Conservation (phyloP, 1,284 basidiomycete species). For the Rhodotorula sp. region DNA sequence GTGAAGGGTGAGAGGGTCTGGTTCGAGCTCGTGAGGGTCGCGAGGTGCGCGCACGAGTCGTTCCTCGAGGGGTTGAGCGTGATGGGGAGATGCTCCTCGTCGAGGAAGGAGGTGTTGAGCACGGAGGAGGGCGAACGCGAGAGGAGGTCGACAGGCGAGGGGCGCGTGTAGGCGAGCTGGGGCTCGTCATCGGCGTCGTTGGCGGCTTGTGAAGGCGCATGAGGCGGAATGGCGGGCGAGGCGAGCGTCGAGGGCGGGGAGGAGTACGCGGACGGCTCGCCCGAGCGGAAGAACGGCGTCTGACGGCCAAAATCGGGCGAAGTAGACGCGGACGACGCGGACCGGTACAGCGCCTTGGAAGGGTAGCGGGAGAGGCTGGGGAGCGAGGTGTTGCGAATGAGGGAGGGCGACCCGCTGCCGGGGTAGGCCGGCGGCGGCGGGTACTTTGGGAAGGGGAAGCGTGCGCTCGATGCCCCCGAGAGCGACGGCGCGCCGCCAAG, state of each 20-base stretch:
- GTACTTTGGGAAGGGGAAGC: conserved; percentile 34
- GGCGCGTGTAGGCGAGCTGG: conserved; percentile 24
- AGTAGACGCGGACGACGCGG: conserved; percentile 4
- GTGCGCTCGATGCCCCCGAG: conserved; percentile 29
- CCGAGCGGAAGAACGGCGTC: conserved; percentile 18
- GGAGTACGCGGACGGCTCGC: conserved; percentile 14
- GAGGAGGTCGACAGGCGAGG: conserved; percentile 37
- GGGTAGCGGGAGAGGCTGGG: conserved; percentile 12
- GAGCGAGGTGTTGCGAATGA: conserved; percentile 28
- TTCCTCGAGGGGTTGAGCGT: conserved; percentile 69
- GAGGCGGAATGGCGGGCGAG: not conserved
- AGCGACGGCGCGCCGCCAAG: conserved; percentile 4
- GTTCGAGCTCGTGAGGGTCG: conserved; percentile 78
- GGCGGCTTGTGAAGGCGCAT: not conserved
- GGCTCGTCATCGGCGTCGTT: not conserved
- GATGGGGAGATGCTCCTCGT: conserved; percentile 54
- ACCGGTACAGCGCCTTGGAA: conserved; percentile 1
- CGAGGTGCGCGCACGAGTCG: conserved; percentile 75
- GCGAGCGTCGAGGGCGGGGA: conserved; percentile 11
- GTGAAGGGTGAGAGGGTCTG: conserved; percentile 91
- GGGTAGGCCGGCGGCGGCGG: conserved; percentile 26
- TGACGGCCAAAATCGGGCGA: conserved; percentile 11
- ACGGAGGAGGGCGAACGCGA: conserved; percentile 40
- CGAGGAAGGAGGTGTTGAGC: conserved; percentile 33
- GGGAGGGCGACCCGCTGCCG: not conserved